Conservation (phyloP, 1,284 basidiomycete species). For the Ceratobasidium papillatum region DNA sequence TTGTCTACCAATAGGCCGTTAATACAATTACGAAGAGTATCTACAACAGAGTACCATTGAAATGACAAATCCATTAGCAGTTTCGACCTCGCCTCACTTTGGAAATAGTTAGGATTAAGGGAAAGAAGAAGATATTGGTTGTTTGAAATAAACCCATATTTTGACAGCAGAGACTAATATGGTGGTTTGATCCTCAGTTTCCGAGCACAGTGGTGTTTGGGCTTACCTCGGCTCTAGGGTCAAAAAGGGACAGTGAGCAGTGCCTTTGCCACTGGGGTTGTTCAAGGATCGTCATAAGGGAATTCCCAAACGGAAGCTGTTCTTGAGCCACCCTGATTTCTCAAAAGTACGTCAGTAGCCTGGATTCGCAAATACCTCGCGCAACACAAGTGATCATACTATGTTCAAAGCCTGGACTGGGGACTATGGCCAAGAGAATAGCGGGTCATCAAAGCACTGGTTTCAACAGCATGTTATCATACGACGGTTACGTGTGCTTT, state of each 20-base stretch:
- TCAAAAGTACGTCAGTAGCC: slow-evolving; percentile 5
- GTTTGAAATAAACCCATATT: slow-evolving; percentile 4
- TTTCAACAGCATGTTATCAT: background rate
- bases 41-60: background rate
- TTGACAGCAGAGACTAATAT: slow-evolving; percentile 11
- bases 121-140: background rate
- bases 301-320: background rate
- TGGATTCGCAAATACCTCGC: background rate
- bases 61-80: background rate
- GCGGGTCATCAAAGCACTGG: background rate
- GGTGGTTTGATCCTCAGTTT: slow-evolving; percentile 18
- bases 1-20: background rate
- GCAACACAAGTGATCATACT: background rate
- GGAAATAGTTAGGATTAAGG: background rate
- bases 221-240: background rate
- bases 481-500: background rate
- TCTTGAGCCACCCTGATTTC: slow-evolving; percentile 29
- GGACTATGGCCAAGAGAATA: background rate
- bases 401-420: slow-evolving; percentile 2
- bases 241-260: background rate
- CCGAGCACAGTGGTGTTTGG: slow-evolving; percentile 6
- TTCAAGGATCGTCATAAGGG: background rate
- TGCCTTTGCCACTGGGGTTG: background rate
- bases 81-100: background rate
- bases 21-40: background rate